Conservation (phyloP, 768 basidiomycete genomes). For the Russula sp. region DNA sequence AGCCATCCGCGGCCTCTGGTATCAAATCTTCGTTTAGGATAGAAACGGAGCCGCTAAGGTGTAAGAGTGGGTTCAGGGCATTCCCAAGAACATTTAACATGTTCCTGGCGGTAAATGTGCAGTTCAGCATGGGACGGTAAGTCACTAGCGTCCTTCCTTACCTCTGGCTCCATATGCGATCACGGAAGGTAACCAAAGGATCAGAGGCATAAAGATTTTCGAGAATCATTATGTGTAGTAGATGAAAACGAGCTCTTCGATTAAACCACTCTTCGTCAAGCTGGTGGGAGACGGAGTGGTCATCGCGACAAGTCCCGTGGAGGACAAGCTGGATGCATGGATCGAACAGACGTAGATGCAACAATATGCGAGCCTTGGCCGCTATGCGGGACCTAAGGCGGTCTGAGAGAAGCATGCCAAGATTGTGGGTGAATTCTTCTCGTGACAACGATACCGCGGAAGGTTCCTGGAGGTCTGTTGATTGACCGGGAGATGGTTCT, state of each 20-base stretch:
- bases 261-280: constrained; percentile 41
- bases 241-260: constrained; percentile 42
- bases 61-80: constrained; percentile 47
- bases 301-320: constrained; percentile 37
- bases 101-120: not conserved
- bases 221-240: constrained; percentile 51
- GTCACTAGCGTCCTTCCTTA: not conserved
- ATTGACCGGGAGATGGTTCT: not conserved
- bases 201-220: constrained; percentile 34
- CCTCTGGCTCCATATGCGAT: constrained; percentile 14
- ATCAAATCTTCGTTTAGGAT: constrained; percentile 40
- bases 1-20: constrained; percentile 41
- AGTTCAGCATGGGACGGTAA: not conserved
- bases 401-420: constrained; percentile 1
- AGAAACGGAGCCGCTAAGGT: constrained; percentile 46
- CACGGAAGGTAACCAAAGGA: not conserved
- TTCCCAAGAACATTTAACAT: constrained; percentile 42
- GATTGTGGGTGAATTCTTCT: not conserved
- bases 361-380: not conserved
- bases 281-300: constrained; percentile 39
- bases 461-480: not conserved
- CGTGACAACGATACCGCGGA: not conserved
- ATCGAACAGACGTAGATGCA: constrained; percentile 13
- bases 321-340: constrained; percentile 36
- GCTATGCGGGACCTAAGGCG: constrained; percentile 8